Evolutionary conservation across 2,329 filamentous ascomycete species (phyloP).

Genomic region (Colletotrichum agaves): DNA sequence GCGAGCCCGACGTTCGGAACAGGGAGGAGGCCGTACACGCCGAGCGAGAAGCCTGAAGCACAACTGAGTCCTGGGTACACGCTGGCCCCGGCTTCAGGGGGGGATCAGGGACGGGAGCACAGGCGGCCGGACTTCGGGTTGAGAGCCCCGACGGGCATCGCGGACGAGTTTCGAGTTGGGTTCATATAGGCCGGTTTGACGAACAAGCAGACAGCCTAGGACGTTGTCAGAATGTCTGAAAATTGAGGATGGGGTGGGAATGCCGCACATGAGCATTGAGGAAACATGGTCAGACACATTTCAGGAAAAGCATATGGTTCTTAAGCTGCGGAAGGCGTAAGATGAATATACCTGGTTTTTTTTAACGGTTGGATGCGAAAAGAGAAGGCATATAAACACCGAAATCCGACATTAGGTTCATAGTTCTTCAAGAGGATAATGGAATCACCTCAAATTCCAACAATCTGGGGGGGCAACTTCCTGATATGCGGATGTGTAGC

Average conservation of each 20-base stretch:
- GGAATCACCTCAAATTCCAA: conserved; percentile 1
- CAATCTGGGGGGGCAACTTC: neutral
- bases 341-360: conserved; percentile 1
- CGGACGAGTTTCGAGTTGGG: conserved; percentile 37
- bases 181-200: conserved; percentile 24
- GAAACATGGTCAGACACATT: neutral
- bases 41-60: conserved; percentile 20
- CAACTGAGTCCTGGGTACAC: conserved; percentile 19
- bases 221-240: no score
- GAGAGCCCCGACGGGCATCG: conserved; percentile 37
- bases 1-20: conserved; percentile 35
- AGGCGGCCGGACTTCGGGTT: conserved; percentile 36
- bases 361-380: neutral
- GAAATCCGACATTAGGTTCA: conserved; percentile 6
- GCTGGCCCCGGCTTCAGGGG: neutral
- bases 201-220: neutral
- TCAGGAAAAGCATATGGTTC: neutral
- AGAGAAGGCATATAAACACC: neutral
- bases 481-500: neutral
- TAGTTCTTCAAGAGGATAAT: conserved; percentile 23
- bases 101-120: conserved; percentile 2
- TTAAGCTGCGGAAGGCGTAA: conserved; percentile 5
- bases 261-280: neutral
- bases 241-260: neutral
- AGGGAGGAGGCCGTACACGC: conserved; percentile 23